Base-by-base conservation (phyloP, 2,329 filamentous ascomycete genomes). In the Thelonectria discophora region DNA sequence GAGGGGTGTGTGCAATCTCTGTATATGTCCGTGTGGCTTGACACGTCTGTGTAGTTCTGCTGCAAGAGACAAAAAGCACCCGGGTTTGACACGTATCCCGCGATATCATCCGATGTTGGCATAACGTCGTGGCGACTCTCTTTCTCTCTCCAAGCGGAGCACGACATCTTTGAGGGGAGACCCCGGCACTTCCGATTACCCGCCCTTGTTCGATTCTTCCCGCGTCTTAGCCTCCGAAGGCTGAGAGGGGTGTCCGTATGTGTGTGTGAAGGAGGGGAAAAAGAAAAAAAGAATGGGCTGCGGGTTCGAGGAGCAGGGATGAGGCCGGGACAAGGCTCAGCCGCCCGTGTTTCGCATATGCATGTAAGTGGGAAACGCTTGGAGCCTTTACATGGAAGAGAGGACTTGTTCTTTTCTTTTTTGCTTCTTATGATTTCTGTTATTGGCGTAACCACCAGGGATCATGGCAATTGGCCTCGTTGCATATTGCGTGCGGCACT, bases 51-150 rank as follows among this genome's bases (percentile, higher is more conserved):
- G 37, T 24, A 24, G 4, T n/a, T n/a, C n/a, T n/a, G n/a, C n/a
- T n/a, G n/a, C n/a, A n/a, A n/a, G n/a, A n/a, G n/a, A n/a, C n/a
- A n/a, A n/a, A n/a, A n/a, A n/a, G n/a, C n/a, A n/a, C n/a, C n/a
- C n/a, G 52, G 13, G 34, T 50, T 55, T 68, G 67, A 69, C 66
- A 71, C 63, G 67, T 69, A 69, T 69, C 65, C 9, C 57, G 53
- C 58, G 60, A 71, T 67, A 70, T 71, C 67, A 65, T 71, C 69
- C 60, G 69, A 71, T 71, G 64, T 67, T 69, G 65, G 62, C 66
- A 66, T 68, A n/a, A 54, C 64, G 62, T 60, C 58, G 63, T 67
- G 61, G 64, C 63, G 59, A 66, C 57, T 48, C 24, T n/a, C n/a
- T n/a, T n/a, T n/a, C n/a, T n/a, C n/a, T n/a, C n/a, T n/a, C n/a